Conservation (phyloP, 192 early-diverging fungal genomes). For the Coemansia guatemalensis region DNA sequence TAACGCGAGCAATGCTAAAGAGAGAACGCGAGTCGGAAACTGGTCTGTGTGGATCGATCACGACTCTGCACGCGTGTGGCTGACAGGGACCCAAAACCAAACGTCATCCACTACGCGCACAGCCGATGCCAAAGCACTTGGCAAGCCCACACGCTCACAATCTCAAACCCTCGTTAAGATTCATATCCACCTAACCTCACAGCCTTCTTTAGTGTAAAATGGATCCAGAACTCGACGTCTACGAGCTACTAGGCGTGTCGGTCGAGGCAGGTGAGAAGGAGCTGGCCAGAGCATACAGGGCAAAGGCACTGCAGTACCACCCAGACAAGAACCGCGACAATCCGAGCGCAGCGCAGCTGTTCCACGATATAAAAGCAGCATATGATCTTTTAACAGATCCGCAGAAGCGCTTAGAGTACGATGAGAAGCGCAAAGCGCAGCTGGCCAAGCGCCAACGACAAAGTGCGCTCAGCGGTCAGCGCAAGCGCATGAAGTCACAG, state of each 20-base stretch:
- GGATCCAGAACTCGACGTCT: conserved; percentile 47
- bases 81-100: not conserved
- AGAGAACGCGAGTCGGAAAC: not conserved
- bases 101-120: not conserved
- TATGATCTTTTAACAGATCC: conserved; percentile 39
- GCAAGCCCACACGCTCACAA: not conserved
- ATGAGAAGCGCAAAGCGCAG: conserved; percentile 26
- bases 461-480: conserved; percentile 22
- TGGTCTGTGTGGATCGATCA: not conserved
- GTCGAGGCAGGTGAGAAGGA: conserved; percentile 73
- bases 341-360: conserved; percentile 24
- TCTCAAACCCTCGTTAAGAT: not conserved
- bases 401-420: conserved; percentile 24
- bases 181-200: not conserved
- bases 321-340: conserved; percentile 83
- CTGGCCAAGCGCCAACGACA: conserved; percentile 48
- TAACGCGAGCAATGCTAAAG: not conserved
- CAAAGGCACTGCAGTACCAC: conserved; percentile 82
- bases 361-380: conserved; percentile 39
- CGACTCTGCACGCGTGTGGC: not conserved
- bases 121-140: not conserved
- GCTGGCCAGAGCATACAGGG: conserved; percentile 75
- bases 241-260: conserved; percentile 82
- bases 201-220: not conserved
- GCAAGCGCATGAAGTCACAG: conserved; percentile 49